Percentiles rank a stretch among this genome's conserved stretches.
Evolutionary conservation across 2,329 filamentous ascomycete species (phyloP).

Genomic region (Aspergillus pseudotamarii): DNA sequence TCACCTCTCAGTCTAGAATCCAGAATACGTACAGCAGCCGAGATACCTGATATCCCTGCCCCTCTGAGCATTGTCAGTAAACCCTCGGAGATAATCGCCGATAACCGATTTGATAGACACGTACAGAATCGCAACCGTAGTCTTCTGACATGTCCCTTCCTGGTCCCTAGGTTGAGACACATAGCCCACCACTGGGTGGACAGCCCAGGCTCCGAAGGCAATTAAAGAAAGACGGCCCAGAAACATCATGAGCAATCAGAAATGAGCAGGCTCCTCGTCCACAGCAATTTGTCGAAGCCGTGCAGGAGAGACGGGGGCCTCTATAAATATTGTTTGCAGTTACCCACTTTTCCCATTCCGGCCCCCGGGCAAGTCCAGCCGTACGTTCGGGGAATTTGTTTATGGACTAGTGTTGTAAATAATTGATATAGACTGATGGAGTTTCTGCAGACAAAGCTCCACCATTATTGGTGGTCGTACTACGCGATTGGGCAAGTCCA

Average conservation of each 20-base stretch:
- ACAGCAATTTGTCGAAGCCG: too few species aligned
- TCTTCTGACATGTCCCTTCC: conserved; percentile 30
- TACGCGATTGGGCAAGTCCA: conserved; percentile 11
- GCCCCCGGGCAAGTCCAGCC: background rate
- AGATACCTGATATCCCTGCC: conserved; percentile 64
- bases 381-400: background rate
- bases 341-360: background rate
- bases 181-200: conserved; percentile 9
- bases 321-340: background rate
- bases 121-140: conserved; percentile 35
- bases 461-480: background rate
- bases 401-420: background rate
- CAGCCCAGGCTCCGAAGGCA: background rate
- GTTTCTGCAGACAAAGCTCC: background rate
- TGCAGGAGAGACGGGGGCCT: background rate
- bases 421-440: background rate
- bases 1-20: too few species aligned
- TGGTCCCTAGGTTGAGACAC: conserved; percentile 21
- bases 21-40: conserved; percentile 54
- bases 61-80: conserved; percentile 39
- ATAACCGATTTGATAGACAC: background rate
- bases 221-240: background rate
- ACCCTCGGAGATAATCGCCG: background rate
- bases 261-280: background rate
- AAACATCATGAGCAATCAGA: background rate